These are phyloP conservation scores for Nadsonia starkeyi-henricii DNA, from an alignment of 1,139 yeast species.

Conservation along the genomic window DNA sequence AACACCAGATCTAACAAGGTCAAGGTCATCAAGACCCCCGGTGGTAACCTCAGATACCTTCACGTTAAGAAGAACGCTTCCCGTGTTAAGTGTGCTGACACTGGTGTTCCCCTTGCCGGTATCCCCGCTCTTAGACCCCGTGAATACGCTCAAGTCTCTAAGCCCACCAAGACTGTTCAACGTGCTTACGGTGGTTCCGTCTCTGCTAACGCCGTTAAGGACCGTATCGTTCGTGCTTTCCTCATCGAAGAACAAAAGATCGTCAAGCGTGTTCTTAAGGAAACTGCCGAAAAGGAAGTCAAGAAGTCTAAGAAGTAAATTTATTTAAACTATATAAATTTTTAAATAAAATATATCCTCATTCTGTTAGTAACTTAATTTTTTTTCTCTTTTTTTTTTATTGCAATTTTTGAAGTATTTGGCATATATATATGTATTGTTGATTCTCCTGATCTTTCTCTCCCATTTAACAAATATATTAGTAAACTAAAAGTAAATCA, in stretches of 20 bases:
- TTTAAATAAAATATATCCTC: too few species aligned
- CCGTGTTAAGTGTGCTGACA: slow-evolving; percentile 98
- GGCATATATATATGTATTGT: too few species aligned
- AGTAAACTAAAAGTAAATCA: too few species aligned
- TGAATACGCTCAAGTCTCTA: slow-evolving; percentile 86
- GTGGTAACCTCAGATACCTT: slow-evolving; percentile 95
- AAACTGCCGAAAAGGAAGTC: slow-evolving; percentile 73
- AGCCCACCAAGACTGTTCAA: slow-evolving; percentile 94
- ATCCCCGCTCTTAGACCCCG: slow-evolving; percentile 91
- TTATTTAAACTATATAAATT: too few species aligned
- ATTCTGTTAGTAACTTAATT: too few species aligned
- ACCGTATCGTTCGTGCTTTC: slow-evolving; percentile 98
- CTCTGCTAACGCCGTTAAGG: slow-evolving; percentile 97
- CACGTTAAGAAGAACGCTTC: slow-evolving; percentile 92
- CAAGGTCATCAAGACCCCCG: slow-evolving; percentile 99
- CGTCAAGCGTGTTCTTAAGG: slow-evolving; percentile 97
- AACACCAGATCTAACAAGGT: slow-evolving; percentile 98
- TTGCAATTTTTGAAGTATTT: too few species aligned
- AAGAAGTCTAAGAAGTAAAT: slow-evolving; percentile 28
- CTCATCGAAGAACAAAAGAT: slow-evolving; percentile 98
- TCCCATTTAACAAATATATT: too few species aligned
- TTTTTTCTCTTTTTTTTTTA: too few species aligned
- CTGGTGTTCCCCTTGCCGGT: slow-evolving; percentile 86
- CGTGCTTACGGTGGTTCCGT: slow-evolving; percentile 99
- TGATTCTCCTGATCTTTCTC: too few species aligned